Evolutionary conservation across 108 stramenopile genomes (phyloP).

Genomic region (Nitzschia sp.): DNA sequence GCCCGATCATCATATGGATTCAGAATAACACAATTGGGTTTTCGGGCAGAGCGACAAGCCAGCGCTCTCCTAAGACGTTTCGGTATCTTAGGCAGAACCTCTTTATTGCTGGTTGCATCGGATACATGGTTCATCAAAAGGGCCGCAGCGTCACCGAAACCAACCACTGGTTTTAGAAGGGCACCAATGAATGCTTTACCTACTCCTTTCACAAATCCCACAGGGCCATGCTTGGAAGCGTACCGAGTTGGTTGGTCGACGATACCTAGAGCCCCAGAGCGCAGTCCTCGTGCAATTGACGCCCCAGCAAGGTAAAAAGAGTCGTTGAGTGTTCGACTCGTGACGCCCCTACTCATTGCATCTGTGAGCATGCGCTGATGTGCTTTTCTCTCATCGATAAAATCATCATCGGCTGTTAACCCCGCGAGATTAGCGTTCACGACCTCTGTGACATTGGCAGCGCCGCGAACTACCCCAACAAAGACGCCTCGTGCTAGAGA

Average conservation of each 20-base stretch:
- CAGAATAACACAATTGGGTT: conserved; percentile 51
- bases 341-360: conserved; percentile 50
- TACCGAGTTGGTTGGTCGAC: conserved; percentile 72
- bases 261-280: conserved; percentile 72
- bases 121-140: conserved; percentile 86
- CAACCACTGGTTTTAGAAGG: conserved; percentile 79
- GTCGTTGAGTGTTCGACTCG: conserved; percentile 52
- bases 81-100: conserved; percentile 51
- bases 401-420: conserved; percentile 78
- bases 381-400: conserved; percentile 72
- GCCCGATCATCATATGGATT: conserved; percentile 69
- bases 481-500: conserved; percentile 80
- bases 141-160: conserved; percentile 79
- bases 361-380: conserved; percentile 71
- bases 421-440: conserved; percentile 71
- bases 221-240: conserved; percentile 70
- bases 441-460: conserved; percentile 75
- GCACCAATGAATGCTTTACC: conserved; percentile 76
- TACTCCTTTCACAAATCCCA: conserved; percentile 75
- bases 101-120: conserved; percentile 68
- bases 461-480: conserved; percentile 74
- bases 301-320: conserved; percentile 67
- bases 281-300: conserved; percentile 60
- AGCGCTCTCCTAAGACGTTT: conserved; percentile 71
- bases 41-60: conserved; percentile 43